Evolutionary conservation across 805 yeast species (phyloP), one percentile per base, ranked within the genome.

Genomic region (Cyberlindnera nakhonratchasimensis): DNA sequence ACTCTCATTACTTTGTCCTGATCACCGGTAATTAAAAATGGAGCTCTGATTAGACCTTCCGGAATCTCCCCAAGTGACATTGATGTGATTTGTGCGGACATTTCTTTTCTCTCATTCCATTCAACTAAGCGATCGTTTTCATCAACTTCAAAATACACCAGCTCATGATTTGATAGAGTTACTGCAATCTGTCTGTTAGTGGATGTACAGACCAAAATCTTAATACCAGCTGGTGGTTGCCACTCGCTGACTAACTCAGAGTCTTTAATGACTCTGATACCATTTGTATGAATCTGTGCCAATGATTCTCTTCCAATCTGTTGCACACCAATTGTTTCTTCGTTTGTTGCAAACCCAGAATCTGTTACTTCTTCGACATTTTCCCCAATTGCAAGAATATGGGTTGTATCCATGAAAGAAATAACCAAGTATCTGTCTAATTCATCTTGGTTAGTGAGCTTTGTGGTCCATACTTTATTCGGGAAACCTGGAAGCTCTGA

Each of bases 81-180:
- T 1, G 72, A 57, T 0, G 78, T 71, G 8, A 84, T 73, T 22
- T 70, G 64, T 0, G 77, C 68, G 2, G 67, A 58, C 51, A 84
- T 66, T 43, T 80, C 82, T 23, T 77, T 65, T 12, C 79, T 66
- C 31, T 78, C 82, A 40, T 79, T 79, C 52, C 79, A 82, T 57
- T 91, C 96, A 25, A 79, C 73, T 37, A 93, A 65, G 35, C 78
- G 72, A 50, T 81, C 89, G 21, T 70, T 72, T 10, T 73, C 73
- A 49, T 79, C 86, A 22, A 80, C 66, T 61, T 91, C 97, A 61
- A 93, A 91, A 62, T 91, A 91, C 3, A 83, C 81, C 4, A 91
- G 52, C 43, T 85, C 90, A 42, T 79, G 70, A 54, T 82, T 86
- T 2, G 93, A 80, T 4, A 93, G 62, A 0, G 81, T 88, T 5